Base-by-base conservation (phyloP, 345 rosid species). In the Eucalyptus dawsonii region DNA sequence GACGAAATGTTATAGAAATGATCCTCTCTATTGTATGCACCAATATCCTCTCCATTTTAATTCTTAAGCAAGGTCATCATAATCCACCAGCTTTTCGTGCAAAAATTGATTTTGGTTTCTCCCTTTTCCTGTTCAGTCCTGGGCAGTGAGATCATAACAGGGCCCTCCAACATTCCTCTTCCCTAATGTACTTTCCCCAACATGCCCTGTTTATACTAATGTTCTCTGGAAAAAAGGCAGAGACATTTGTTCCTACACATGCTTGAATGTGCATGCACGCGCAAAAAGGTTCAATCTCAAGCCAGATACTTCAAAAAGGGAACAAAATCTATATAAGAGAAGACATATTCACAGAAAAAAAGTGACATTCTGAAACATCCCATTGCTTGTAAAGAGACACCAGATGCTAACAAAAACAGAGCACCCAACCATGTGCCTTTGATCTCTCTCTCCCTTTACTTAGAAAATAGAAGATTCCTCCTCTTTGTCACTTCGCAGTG, bases 381-480 rank as follows among this genome's bases (percentile, higher is more conserved):
- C 90, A 91, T 50, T 87, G 83, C 69, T 34, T 65, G 83, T 60
- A 31, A 88, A 90, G 65, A 62, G 62, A 72, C 88, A 89, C 67
- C 34, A 76, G 50, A 62, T 53, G 90, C 86, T 60, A 53, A 50
- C 89, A 88, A 54, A 50, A 87, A 37, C 88, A 83, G 76, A 53
- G 86, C 65, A 87, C 50, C 87, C 58, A 81, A 58, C 86, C 86
- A 72, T 89, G 49, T 91, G 88, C 42, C 85, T 91, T 19, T 49
- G 51, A 80, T 51, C 86, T 67, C 91, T 90, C 85, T 50, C 40
- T 45, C 69, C 88, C 54, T 87, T 80, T 25, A 69, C 67, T 58
- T 53, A 65, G 49, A 81, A 87, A 40, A 91, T 86, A 87, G 89
- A 89, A 92, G 94, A 95, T 95, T 94, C 94, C 93, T 87, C 88